Conservation (phyloP, 345 rosid species). For the Murraya paniculata region DNA sequence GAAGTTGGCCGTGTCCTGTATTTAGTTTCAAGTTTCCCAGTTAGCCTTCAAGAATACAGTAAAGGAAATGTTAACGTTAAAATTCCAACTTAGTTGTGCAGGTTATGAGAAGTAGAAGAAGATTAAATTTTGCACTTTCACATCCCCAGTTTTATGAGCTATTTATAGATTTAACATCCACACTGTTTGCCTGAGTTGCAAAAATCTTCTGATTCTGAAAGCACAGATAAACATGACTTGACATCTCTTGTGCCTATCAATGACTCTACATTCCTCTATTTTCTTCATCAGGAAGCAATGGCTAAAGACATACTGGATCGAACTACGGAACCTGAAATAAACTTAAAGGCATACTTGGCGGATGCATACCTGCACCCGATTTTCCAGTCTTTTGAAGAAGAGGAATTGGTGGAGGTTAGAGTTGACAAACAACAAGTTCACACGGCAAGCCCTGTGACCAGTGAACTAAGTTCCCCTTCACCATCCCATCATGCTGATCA, state of each 20-base stretch:
- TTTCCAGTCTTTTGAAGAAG: slow-evolving; percentile 67
- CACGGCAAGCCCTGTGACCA: slow-evolving; percentile 29
- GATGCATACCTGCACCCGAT: slow-evolving; percentile 96
- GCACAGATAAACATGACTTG: neutral
- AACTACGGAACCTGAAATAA: slow-evolving; percentile 51
- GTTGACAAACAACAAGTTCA: slow-evolving; percentile 39
- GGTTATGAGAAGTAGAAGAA: neutral
- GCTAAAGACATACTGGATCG: slow-evolving; percentile 64
- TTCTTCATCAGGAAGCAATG: slow-evolving; percentile 79
- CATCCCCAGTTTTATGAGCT: neutral
- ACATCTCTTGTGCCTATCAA: neutral
- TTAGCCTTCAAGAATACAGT: too few species aligned
- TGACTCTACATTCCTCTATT: slow-evolving; percentile 6
- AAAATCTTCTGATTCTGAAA: too few species aligned
- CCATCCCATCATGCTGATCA: slow-evolving; percentile 45
- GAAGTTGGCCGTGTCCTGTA: neutral
- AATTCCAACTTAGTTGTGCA: too few species aligned
- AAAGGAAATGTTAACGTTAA: too few species aligned
- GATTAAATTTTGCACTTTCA: neutral
- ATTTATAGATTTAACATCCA: too few species aligned
- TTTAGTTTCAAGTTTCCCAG: neutral
- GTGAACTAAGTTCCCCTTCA: slow-evolving; percentile 60
- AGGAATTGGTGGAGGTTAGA: slow-evolving; percentile 48
- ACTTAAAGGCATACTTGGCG: slow-evolving; percentile 66
- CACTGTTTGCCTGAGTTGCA: too few species aligned